Evolutionary conservation across 805 yeast species (phyloP).

Genomic region (Candida multigemmis): DNA sequence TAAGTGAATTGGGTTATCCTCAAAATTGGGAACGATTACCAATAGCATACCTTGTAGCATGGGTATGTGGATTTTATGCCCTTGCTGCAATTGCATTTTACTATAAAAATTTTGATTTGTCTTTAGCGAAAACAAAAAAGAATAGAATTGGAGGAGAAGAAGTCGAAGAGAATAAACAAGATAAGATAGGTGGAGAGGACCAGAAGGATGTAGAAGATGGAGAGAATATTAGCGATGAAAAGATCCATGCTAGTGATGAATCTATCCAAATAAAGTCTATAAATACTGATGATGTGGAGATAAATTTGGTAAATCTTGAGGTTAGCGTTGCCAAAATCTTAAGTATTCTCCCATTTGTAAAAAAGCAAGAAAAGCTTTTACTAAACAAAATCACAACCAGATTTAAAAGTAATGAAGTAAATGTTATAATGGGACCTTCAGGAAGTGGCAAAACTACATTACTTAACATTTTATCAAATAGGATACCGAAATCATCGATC

Average conservation of each 20-base stretch:
- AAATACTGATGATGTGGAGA: too few relatives aligned
- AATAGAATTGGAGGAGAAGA: slow-evolving; percentile 23
- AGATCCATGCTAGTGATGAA: too few relatives aligned
- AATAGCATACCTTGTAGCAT: slow-evolving; percentile 46
- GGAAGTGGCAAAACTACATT: slow-evolving; percentile 34
- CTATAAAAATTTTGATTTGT: slow-evolving; percentile 41
- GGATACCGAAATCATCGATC: slow-evolving; percentile 21
- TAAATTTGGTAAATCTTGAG: too few relatives aligned
- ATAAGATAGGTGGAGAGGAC: too few relatives aligned
- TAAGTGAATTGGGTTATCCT: slow-evolving; percentile 53
- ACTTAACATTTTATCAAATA: slow-evolving; percentile 38
- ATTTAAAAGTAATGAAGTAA: slow-evolving; percentile 17
- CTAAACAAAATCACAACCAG: too few relatives aligned
- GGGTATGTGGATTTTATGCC: slow-evolving; percentile 46
- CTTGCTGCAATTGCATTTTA: slow-evolving; percentile 40
- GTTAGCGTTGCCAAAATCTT: too few relatives aligned
- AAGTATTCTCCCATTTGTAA: too few relatives aligned
- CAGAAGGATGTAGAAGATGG: too few relatives aligned
- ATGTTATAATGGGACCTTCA: slow-evolving; percentile 34
- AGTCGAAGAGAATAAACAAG: too few relatives aligned
- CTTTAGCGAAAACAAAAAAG: slow-evolving; percentile 34
- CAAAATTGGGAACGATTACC: slow-evolving; percentile 61
- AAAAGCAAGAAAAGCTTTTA: too few relatives aligned
- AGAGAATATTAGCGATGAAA: too few relatives aligned
- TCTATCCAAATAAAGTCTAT: too few relatives aligned